phyloP scores from a whole-genome alignment of 2,329 filamentous ascomycete genomes.

The Cercospora nicotianae region DNA sequence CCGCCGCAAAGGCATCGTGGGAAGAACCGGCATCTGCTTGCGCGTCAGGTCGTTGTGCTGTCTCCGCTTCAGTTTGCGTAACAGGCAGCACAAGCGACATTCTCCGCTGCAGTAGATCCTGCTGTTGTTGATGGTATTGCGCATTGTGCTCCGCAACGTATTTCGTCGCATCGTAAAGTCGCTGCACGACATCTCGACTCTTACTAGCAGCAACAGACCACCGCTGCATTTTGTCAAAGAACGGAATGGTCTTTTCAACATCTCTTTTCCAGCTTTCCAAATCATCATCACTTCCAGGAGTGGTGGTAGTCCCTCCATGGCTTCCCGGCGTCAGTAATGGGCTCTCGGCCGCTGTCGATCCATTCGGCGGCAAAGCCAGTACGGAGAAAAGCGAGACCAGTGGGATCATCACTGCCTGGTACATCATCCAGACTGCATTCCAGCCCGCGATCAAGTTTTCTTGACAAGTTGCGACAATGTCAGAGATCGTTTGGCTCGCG shows the following conservation, averaged over 20 bases:
- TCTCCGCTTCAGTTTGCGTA: not conserved
- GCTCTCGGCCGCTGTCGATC: slow-evolving; percentile 41
- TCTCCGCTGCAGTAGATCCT: slow-evolving; percentile 20
- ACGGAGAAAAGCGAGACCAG: slow-evolving; percentile 66
- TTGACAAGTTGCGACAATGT: slow-evolving; percentile 69
- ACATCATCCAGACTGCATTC: slow-evolving; percentile 81
- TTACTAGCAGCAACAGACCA: slow-evolving; percentile 50
- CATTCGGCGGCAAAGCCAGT: slow-evolving; percentile 21
- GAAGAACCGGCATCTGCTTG: not conserved
- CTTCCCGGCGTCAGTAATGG: slow-evolving; percentile 50
- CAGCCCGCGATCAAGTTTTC: slow-evolving; percentile 75
- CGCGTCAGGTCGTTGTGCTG: not conserved
- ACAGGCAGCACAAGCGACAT: slow-evolving; percentile 5
- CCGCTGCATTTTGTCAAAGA: slow-evolving; percentile 46
- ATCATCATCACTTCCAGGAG: slow-evolving; percentile 33
- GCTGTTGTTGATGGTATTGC: slow-evolving; percentile 29
- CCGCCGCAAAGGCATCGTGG: not conserved
- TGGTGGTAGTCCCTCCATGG: slow-evolving; percentile 29
- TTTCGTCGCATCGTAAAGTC: slow-evolving; percentile 44
- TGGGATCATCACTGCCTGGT: slow-evolving; percentile 77
- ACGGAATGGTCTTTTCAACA: slow-evolving; percentile 45
- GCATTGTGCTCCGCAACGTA: slow-evolving; percentile 31
- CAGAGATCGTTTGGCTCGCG: slow-evolving; percentile 68
- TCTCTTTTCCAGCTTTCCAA: slow-evolving; percentile 44
- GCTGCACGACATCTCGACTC: slow-evolving; percentile 44